phyloP scores from a whole-genome alignment of 441 rosid genomes.

The Jatropha podagrica region DNA sequence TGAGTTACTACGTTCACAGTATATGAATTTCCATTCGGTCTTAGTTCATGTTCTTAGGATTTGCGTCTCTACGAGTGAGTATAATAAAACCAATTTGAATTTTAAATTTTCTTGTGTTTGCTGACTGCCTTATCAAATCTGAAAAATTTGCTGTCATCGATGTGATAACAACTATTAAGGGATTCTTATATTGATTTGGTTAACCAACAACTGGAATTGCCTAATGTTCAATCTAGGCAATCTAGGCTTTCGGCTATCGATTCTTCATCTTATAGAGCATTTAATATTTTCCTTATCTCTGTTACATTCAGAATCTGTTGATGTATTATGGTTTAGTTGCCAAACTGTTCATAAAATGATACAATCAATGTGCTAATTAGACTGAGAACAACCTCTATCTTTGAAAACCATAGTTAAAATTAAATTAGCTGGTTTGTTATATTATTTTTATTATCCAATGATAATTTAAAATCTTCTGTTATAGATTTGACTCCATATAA shows the following conservation, averaged over 20 bases:
- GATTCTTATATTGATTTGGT: too few relatives aligned
- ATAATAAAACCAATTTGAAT: too few relatives aligned
- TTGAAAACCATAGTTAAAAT: not conserved
- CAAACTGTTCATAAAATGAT: not conserved
- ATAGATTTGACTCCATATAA: too few relatives aligned
- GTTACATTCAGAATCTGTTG: not conserved
- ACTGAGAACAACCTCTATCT: too few relatives aligned
- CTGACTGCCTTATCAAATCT: not conserved
- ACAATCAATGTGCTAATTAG: not conserved
- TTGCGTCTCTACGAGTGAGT: not conserved
- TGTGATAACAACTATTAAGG: too few relatives aligned
- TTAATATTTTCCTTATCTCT: not conserved
- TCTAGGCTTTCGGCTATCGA: not conserved
- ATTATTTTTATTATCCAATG: too few relatives aligned
- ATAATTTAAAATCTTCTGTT: too few relatives aligned
- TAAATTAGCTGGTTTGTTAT: too few relatives aligned
- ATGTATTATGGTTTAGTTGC: slow-evolving; percentile 1
- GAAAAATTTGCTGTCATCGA: not conserved
- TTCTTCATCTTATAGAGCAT: not conserved
- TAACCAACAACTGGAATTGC: too few relatives aligned
- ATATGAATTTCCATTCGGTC: not conserved
- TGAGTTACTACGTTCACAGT: not conserved
- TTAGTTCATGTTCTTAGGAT: not conserved
- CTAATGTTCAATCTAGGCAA: too few relatives aligned
- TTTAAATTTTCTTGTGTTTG: not conserved